phyloP scores from a whole-genome alignment of 192 early-diverging fungal species.

The Dimargaris xerosporica region DNA sequence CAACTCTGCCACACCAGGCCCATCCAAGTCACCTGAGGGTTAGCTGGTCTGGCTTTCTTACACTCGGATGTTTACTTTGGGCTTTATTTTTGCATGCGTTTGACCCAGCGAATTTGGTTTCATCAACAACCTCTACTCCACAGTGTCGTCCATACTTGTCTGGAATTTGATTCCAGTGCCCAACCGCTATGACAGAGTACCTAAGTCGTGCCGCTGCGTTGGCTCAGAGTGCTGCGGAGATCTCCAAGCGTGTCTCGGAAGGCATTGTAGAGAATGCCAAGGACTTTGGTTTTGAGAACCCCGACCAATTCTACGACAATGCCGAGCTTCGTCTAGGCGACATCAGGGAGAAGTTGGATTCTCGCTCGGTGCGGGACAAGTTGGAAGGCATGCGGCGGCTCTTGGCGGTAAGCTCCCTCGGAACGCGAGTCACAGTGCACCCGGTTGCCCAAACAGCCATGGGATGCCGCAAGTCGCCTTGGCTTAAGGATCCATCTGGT shows the following conservation, averaged over 20 bases:
- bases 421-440: too few species aligned
- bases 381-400: slow-evolving; percentile 82
- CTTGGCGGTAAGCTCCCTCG: slow-evolving; percentile 48
- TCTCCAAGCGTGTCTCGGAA: slow-evolving; percentile 61
- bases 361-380: slow-evolving; percentile 81
- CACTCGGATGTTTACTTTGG: too few species aligned
- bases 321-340: slow-evolving; percentile 70
- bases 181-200: slow-evolving; percentile 36
- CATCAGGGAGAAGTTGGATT: slow-evolving; percentile 58
- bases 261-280: slow-evolving; percentile 80
- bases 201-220: slow-evolving; percentile 47
- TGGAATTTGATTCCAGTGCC: not conserved
- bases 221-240: slow-evolving; percentile 63
- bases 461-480: too few species aligned
- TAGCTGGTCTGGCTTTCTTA: too few species aligned
- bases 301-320: slow-evolving; percentile 77
- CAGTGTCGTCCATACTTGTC: not conserved
- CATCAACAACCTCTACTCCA: not conserved
- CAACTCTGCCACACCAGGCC: too few species aligned
- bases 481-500: too few species aligned
- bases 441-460: too few species aligned
- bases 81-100: too few species aligned
- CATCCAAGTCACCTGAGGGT: too few species aligned
- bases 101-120: too few species aligned
- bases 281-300: slow-evolving; percentile 63